Evolutionary conservation across 208 protist species (phyloP), one percentile per base, ranked within the genome.

Genomic region (Naegleria lovaniensis): DNA sequence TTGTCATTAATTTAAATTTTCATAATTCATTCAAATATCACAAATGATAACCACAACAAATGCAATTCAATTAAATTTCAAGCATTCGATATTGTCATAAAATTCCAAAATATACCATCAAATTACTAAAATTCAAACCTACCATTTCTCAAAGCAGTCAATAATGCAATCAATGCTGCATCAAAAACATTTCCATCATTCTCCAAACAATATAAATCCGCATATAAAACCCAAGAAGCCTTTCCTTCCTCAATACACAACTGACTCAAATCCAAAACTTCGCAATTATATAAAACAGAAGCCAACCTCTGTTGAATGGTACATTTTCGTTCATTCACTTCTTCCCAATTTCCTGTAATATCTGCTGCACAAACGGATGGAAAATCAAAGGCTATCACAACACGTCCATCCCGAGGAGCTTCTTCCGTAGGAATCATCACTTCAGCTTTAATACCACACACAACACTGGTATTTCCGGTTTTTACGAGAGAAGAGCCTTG

Each of bases 371-470:
- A 89, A 67, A 89, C 9, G 16, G 85, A 40, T n/a, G 85, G 41
- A 43, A 89, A 67, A 51, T 89, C 85, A 40, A 89, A 39, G 0
- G 22, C 22, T 40, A 89, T 52, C 9, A 85, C 38, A 43, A 85
- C 16, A 29, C 41, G 39, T 85, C 83, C 83, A 43, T 48, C 29
- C 5, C 7, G 7, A 43, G 83, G 83, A 43, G 13, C 83, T 43
- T 40, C 40, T 48, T 85, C 83, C 2, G 36, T 58, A 9, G 85
- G 85, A 38, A 88, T 88, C 43, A 39, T 88, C 7, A 67, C 41
- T 89, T 89, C 85, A 22, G 33, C 15, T 40, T 67, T 89, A 29
- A 89, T 89, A 38, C 85, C 85, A 67, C 85, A 89, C n/a, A 89
- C 16, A 29, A 67, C 85, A 67, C 48, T 67, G 4, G 85, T 89